These are phyloP conservation scores for Artomyces pyxidatus DNA, from an alignment of 768 basidiomycete genomes.

Conservation along the genomic window DNA sequence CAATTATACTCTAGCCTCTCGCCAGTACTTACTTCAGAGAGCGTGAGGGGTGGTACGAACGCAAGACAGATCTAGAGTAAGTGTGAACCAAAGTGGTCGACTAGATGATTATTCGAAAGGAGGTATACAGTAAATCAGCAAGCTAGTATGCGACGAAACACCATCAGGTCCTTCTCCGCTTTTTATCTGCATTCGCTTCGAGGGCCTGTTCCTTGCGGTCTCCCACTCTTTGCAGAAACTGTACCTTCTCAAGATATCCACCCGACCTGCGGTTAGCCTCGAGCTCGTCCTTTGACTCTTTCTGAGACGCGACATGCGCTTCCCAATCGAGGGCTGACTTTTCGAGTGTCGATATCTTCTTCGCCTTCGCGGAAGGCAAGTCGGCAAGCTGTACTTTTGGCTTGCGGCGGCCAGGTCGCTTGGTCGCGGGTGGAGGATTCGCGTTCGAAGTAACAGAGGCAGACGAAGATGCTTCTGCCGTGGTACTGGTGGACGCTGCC, in stretches of 20 bases:
- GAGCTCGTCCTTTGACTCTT: conserved; percentile 52
- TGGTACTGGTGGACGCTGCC: conserved; percentile 5
- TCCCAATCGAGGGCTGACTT: conserved; percentile 87
- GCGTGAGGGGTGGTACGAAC: no score
- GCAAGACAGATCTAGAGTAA: no score
- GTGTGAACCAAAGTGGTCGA: no score
- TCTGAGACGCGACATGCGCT: conserved; percentile 44
- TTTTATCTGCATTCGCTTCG: conserved; percentile 47
- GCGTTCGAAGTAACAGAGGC: conserved; percentile 12
- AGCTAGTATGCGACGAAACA: no score
- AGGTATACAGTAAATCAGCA: no score
- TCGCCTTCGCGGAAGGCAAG: conserved; percentile 51
- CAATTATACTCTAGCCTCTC: no score
- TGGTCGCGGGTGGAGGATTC: conserved; percentile 17
- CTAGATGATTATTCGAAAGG: no score
- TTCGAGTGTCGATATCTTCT: conserved; percentile 76
- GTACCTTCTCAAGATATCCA: conserved; percentile 79
- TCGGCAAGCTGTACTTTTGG: conserved; percentile 48
- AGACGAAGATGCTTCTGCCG: conserved; percentile 10
- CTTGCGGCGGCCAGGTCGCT: conserved; percentile 57
- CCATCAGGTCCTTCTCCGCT: conserved; percentile 29
- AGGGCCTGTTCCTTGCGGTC: conserved; percentile 59
- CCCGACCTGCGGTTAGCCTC: conserved; percentile 65
- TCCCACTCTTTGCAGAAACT: conserved; percentile 72
- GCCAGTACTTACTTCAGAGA: no score